phyloP scores from a whole-genome alignment of 1,284 basidiomycete species.

The Trichosporon sp. region DNA sequence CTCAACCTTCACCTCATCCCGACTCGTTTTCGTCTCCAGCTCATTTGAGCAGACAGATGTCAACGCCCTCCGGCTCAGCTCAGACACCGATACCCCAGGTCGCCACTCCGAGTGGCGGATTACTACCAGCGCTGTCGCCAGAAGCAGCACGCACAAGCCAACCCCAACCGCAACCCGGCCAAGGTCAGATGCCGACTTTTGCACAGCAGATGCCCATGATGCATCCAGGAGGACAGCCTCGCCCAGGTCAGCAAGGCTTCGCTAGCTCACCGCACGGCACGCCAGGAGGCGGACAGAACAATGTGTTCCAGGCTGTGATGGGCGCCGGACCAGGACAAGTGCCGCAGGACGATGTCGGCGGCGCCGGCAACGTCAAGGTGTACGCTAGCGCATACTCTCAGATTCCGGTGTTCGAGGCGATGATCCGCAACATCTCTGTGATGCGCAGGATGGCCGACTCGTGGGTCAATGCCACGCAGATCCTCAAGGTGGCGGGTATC shows the following conservation, averaged over 20 bases:
- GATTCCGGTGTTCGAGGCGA: constrained; percentile 76
- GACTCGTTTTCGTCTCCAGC: background rate
- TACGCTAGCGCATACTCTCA: constrained; percentile 47
- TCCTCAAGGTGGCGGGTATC: constrained; percentile 96
- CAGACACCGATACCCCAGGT: background rate
- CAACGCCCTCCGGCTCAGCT: background rate
- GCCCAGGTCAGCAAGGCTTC: background rate
- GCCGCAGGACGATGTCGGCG: constrained; percentile 24
- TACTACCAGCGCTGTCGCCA: background rate
- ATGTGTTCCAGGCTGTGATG: constrained; percentile 43
- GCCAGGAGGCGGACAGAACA: constrained; percentile 12
- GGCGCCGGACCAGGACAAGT: constrained; percentile 38
- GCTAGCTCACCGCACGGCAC: background rate
- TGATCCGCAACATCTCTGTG: constrained; percentile 95
- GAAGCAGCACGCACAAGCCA: background rate
- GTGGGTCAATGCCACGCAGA: constrained; percentile 87
- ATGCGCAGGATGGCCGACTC: constrained; percentile 94
- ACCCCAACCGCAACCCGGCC: background rate
- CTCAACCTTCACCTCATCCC: background rate
- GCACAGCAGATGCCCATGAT: constrained; percentile 1
- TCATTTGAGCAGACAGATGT: background rate
- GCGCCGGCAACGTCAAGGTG: constrained; percentile 33
- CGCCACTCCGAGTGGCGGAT: background rate
- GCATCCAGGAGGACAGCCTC: background rate
- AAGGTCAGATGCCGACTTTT: background rate